These are phyloP conservation scores for Mycena indigotica DNA, from an alignment of 768 basidiomycete genomes.

Conservation along the genomic window DNA sequence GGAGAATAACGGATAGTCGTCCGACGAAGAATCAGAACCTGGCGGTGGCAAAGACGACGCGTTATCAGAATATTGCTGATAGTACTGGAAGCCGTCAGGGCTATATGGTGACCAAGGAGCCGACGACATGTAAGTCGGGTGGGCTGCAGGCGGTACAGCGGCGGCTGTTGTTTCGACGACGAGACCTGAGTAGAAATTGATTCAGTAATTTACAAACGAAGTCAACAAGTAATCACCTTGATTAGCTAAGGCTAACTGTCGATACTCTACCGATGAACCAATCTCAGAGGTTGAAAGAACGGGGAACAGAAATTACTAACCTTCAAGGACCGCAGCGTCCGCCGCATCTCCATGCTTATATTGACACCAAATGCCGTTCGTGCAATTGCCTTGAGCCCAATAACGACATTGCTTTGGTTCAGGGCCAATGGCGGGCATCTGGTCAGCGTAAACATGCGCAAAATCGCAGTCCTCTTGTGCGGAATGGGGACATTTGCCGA, in stretches of 20 bases:
- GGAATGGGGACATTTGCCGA: constrained; percentile 13
- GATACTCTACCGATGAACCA: not conserved
- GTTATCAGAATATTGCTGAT: not conserved
- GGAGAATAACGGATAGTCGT: no score
- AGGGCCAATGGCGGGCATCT: not conserved
- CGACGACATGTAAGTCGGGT: not conserved
- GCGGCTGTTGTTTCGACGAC: not conserved
- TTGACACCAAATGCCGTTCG: constrained; percentile 23
- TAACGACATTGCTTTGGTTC: constrained; percentile 19
- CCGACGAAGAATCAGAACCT: constrained; percentile 1
- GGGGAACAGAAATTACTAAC: constrained; percentile 2
- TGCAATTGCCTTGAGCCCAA: constrained; percentile 19
- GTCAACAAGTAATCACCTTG: not conserved
- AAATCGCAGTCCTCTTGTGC: constrained; percentile 23
- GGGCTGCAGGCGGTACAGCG: not conserved
- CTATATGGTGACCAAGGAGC: not conserved
- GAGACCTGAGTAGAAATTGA: not conserved
- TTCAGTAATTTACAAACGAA: not conserved
- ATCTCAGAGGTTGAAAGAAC: not conserved
- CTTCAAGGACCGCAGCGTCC: constrained; percentile 13
- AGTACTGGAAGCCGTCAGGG: not conserved
- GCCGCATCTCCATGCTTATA: constrained; percentile 17
- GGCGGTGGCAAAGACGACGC: constrained; percentile 1
- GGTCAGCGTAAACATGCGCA: constrained; percentile 19
- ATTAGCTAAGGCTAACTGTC: not conserved